Percentiles rank a stretch among this genome's conserved stretches.
phyloP scores from a whole-genome alignment of 768 basidiomycete genomes.

The Coprinopsis strossmayeri region DNA sequence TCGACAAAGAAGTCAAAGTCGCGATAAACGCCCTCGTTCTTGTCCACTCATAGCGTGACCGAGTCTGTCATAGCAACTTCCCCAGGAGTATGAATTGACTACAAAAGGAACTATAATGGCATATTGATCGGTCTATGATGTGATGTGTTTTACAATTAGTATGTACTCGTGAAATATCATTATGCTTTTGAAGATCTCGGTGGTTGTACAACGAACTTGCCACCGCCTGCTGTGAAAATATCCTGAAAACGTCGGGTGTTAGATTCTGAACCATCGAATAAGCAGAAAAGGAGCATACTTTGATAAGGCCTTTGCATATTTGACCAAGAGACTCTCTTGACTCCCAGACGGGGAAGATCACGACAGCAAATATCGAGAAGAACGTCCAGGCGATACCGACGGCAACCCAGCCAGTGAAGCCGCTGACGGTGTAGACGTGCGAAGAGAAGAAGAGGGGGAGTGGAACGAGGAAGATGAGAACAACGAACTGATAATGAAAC shows the following conservation, averaged over 20 bases:
- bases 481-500: conserved; percentile 38
- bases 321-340: conserved; percentile 57
- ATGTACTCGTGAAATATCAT: too few species aligned
- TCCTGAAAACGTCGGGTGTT: conserved; percentile 18
- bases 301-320: conserved; percentile 57
- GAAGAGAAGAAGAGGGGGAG: conserved; percentile 82
- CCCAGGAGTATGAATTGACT: too few species aligned
- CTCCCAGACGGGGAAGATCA: conserved; percentile 85
- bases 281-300: conserved; percentile 33
- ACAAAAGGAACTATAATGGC: too few species aligned
- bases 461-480: conserved; percentile 72
- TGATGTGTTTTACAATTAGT: too few species aligned
- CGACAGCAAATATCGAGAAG: conserved; percentile 64
- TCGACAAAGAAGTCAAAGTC: conserved; percentile 11
- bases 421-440: conserved; percentile 58
- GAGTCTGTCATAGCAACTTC: too few species aligned
- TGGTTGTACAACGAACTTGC: conserved; percentile 19
- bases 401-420: conserved; percentile 74
- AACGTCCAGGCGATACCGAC: conserved; percentile 85
- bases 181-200: too few species aligned
- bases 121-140: too few species aligned
- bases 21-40: not conserved
- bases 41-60: too few species aligned
- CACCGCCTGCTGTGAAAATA: conserved; percentile 25
- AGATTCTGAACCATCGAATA: not conserved